Evolutionary conservation across 306 rosid genomes (phyloP).

Genomic region (Corylus americana): DNA sequence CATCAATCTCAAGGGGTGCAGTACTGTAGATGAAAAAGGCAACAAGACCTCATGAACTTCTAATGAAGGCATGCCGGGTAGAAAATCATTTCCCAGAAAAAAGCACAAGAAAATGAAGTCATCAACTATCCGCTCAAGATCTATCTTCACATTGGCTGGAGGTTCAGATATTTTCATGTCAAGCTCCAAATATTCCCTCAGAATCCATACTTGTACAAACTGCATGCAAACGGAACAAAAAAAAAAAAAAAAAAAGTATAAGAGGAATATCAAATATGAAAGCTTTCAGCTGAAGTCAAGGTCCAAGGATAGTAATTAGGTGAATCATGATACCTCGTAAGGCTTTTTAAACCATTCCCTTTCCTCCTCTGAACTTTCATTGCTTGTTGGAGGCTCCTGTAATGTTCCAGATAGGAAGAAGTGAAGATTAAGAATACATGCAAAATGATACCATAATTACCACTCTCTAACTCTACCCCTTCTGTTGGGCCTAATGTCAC

Average conservation of each 20-base stretch:
- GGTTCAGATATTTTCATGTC: slow-evolving; percentile 49
- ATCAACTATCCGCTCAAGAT: slow-evolving; percentile 55
- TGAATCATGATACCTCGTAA: slow-evolving; percentile 38
- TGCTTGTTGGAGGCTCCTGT: neutral
- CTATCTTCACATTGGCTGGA: slow-evolving; percentile 31
- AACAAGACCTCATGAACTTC: slow-evolving; percentile 43
- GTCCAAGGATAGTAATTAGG: too few relatives aligned
- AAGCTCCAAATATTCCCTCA: slow-evolving; percentile 58
- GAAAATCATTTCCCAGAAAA: slow-evolving; percentile 65
- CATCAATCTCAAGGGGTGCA: too few relatives aligned
- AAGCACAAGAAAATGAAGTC: slow-evolving; percentile 60
- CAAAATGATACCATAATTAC: too few relatives aligned
- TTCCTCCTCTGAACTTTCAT: neutral
- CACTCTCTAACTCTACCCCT: too few relatives aligned
- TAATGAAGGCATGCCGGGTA: slow-evolving; percentile 60
- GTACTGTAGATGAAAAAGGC: neutral
- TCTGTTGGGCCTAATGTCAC: too few relatives aligned
- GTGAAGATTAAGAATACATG: neutral
- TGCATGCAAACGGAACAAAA: slow-evolving; percentile 34
- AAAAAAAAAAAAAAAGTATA: neutral
- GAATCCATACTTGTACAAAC: slow-evolving; percentile 58
- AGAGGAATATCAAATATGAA: neutral
- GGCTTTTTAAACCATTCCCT: slow-evolving; percentile 3
- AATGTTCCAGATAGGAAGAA: neutral
- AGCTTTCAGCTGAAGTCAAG: neutral